Evolutionary conservation across 768 basidiomycete species (phyloP), one percentile per base, ranked within the genome.

Genomic region (Candolleomyces aberdarensis): DNA sequence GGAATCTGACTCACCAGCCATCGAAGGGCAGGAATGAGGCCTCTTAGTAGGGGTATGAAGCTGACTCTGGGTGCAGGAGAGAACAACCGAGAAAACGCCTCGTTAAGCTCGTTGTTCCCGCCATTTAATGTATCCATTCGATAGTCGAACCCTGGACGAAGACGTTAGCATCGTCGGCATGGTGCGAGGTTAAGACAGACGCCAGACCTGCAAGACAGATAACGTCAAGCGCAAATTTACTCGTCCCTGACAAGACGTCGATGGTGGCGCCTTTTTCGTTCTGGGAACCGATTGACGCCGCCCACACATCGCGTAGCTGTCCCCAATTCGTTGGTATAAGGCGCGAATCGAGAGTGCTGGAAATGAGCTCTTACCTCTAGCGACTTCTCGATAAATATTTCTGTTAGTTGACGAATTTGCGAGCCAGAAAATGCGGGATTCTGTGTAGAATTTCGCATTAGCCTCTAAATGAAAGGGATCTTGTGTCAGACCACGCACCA

Each of bases 341-440:
- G 26, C 32, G n/a, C 7, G 47, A 9, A 7, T 40, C 32, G 26
- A 1, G 20, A 1, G 31, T 20, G 56, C 3, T 48, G 7, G 10
- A 20, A 32, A 26, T 36, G 36, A 11, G 6, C 36, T 11, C 36
- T n/a, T 65, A 84, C 86, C 69, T 82, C 71, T 0, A 79, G 63
- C 0, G 87, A 73, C 67, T 87, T 88, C 2, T 80, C 77, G 4
- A 85, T 64, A 62, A 89, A 87, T 13, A 84, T 82, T 14, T 76
- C 76, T 0, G 85, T 85, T 13, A 88, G 66, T 47, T 81, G 82
- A 2, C 86, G 76, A 43, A 88, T 78, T 64, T 87, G 86, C 0
- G 78, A 71, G 2, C 78, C 76, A 1, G 87, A 85, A 64, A 90
- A 90, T 0, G 86, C 86, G 13, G 87, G 87, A 63, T 88, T 89